Conservation (phyloP, 2,329 filamentous ascomycete species). For the Trichoderma arundinaceum region DNA sequence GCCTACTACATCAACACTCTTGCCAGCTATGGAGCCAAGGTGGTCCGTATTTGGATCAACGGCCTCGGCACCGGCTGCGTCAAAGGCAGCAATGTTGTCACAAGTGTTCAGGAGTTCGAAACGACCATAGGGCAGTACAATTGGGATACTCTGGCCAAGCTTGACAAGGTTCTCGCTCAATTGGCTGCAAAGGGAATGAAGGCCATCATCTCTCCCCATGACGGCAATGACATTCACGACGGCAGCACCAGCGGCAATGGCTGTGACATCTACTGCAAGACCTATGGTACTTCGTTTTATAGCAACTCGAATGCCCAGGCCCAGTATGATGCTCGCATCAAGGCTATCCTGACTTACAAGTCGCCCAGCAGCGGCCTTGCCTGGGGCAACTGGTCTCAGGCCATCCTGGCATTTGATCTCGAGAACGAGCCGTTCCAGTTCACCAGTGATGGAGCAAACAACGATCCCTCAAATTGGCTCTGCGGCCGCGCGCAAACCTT, state of each 20-base stretch:
- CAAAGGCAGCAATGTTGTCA: conserved; percentile 34
- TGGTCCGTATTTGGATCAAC: conserved; percentile 35
- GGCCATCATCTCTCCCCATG: conserved; percentile 34
- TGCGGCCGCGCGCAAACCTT: conserved; percentile 40
- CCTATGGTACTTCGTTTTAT: conserved; percentile 41
- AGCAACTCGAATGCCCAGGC: conserved; percentile 40
- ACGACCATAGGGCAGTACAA: conserved; percentile 36
- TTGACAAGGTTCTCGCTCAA: conserved; percentile 31
- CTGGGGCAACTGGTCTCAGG: conserved; percentile 43
- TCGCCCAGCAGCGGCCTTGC: conserved; percentile 41
- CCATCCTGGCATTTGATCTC: conserved; percentile 44
- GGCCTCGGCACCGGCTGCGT: conserved; percentile 25
- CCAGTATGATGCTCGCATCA: conserved; percentile 41
- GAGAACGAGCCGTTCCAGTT: conserved; percentile 44
- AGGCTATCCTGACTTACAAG: conserved; percentile 42
- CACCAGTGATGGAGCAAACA: conserved; percentile 7
- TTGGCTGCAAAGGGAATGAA: conserved; percentile 31
- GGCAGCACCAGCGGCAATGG: not conserved
- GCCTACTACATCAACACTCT: conserved; percentile 33
- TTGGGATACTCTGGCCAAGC: conserved; percentile 28
- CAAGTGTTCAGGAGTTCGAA: conserved; percentile 30
- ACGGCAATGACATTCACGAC: conserved; percentile 31
- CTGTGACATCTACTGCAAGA: conserved; percentile 31
- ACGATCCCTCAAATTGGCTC: conserved; percentile 37
- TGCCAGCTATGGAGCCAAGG: conserved; percentile 32